These are phyloP conservation scores for Physaria fendleri DNA, from an alignment of 345 rosid genomes.

Conservation along the genomic window DNA sequence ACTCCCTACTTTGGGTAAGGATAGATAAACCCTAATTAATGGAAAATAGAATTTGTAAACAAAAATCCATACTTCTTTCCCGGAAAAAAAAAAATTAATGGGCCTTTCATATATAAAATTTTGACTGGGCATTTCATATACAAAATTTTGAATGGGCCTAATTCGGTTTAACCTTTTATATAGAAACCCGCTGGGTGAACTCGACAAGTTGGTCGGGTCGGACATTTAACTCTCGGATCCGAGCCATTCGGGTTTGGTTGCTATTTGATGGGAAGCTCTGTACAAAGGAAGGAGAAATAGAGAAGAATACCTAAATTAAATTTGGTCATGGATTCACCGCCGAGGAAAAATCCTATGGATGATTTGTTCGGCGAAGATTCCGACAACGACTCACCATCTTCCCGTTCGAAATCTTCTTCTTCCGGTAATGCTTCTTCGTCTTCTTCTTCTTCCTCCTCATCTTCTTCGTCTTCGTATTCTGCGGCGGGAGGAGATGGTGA, in stretches of 20 bases:
- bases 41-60: not conserved
- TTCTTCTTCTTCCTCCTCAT: slow-evolving; percentile 42
- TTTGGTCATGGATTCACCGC: slow-evolving; percentile 9
- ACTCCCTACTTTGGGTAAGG: not conserved
- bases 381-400: slow-evolving; percentile 35
- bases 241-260: not conserved
- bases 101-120: not conserved
- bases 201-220: slow-evolving; percentile 17
- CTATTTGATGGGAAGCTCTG: slow-evolving; percentile 17
- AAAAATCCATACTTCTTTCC: not conserved
- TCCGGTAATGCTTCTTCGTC: slow-evolving; percentile 49
- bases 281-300: not conserved
- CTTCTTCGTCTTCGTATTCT: slow-evolving; percentile 36
- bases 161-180: not conserved
- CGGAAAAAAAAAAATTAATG: too few species aligned
- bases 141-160: slow-evolving; percentile 1
- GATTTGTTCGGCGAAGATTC: slow-evolving; percentile 48
- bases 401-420: slow-evolving; percentile 41
- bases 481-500: slow-evolving; percentile 13
- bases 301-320: slow-evolving; percentile 1
- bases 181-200: slow-evolving; percentile 12
- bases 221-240: not conserved
- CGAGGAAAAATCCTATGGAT: slow-evolving; percentile 11
- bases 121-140: not conserved
- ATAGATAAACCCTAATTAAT: slow-evolving; percentile 20